Evolutionary conservation across 2,329 filamentous ascomycete genomes (phyloP), one percentile per base, ranked within the genome.

Genomic region (Phaeosphaeria sp.): DNA sequence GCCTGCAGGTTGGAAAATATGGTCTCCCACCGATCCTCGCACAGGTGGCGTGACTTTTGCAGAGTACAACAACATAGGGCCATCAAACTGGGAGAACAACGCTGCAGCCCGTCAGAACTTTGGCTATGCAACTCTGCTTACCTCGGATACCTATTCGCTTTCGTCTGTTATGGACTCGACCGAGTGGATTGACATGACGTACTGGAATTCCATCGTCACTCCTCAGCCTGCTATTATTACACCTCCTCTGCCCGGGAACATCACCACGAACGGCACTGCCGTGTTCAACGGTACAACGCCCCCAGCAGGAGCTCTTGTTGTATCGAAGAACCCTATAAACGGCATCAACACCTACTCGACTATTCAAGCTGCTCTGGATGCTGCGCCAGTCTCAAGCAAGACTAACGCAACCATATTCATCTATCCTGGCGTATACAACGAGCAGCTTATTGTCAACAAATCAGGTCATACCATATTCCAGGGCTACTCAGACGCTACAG

Each of bases 41-140:
- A 86, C 83, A 1, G 77, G 73, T 33, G 73, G 83, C 46, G 82
- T 88, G 2, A 74, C 78, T 27, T 88, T 85, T 54, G 84, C 77
- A 7, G 87, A 89, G 76, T 89, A 83, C 67, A 76, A 68, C 22
- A 89, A 89, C 70, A 79, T 79, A 0, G 87, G 87, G 2, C 73
- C 74, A 23, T 64, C 62, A 1, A 71, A 69, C 46, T 76, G 74
- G 74, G 67, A 77, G 63, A 72, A 73, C 62, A 74, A 77, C 25
- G 71, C 53, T 18, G 73, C 69, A 4, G 73, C 76, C 30, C 73
- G 77, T 46, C 54, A 70, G 46, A 68, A 73, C 10, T 79, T 78
- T 51, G 72, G 73, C 15, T 60, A 55, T 27, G 64, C 64, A 2
- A 78, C 76, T 0, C 67, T 79, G 17, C 63, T 79, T 13, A 73